These are phyloP conservation scores for Saccharum spontaneum DNA, from an alignment of 176 grass and related monocot species.

Conservation along the genomic window DNA sequence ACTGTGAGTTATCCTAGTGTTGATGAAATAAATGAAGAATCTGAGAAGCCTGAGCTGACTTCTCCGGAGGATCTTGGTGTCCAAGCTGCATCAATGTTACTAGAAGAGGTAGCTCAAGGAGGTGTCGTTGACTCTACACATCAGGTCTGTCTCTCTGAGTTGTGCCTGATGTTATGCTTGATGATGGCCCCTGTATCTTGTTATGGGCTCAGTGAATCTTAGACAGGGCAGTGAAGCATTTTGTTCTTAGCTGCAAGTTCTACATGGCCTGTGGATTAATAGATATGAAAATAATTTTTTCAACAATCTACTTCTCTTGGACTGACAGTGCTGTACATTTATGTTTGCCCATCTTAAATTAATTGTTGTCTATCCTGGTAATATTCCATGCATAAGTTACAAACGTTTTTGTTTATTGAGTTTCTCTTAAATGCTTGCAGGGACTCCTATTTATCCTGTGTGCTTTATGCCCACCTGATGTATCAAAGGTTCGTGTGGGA, in stretches of 20 bases:
- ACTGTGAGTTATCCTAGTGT: constrained; percentile 60
- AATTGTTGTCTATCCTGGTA: not conserved
- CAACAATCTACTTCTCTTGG: not conserved
- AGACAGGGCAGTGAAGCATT: not conserved
- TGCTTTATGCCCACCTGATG: constrained; percentile 72
- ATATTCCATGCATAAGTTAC: not conserved
- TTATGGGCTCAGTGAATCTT: not conserved
- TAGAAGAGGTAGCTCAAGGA: constrained; percentile 78
- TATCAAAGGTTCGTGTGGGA: constrained; percentile 77
- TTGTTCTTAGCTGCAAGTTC: not conserved
- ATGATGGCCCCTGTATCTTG: not conserved
- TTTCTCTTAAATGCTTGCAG: constrained; percentile 47
- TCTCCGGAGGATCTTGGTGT: constrained; percentile 85
- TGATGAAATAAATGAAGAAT: constrained; percentile 66
- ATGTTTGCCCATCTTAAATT: not conserved
- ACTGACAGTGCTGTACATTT: not conserved
- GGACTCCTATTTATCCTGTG: constrained; percentile 84
- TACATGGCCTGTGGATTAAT: not conserved
- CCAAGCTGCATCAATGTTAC: constrained; percentile 77
- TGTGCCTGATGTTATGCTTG: not conserved
- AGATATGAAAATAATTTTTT: not conserved
- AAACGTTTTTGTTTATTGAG: not conserved
- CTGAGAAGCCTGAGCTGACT: constrained; percentile 63
- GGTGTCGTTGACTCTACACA: constrained; percentile 93
- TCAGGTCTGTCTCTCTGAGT: constrained; percentile 54